Evolutionary conservation across 228 moss, liverwort and hornwort species (phyloP), one percentile per base, ranked within the genome.

Genomic region (Sphagnum fallax): DNA sequence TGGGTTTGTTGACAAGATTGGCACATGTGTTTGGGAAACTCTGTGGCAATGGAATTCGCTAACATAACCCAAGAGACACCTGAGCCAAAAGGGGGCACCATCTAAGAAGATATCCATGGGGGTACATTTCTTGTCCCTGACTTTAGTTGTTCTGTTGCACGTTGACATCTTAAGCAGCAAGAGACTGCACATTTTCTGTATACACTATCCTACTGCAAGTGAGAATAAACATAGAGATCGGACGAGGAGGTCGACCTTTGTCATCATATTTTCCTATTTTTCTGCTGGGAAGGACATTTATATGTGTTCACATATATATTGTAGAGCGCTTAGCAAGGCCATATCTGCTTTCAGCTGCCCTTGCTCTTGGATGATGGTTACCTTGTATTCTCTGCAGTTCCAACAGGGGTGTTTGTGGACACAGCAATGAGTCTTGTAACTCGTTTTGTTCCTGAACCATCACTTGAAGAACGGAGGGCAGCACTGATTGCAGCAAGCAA

Each of bases 1-100:
- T 72, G 89, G 85, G 77, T 92, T 68, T 79, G 77, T 64, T 86
- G 95, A 63, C 59, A 87, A 68, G 95, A 95, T 80, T 85, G 85
- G 47, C 95, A 95, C 67, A 92, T 78, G 65, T 90, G 92, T 57
- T 75, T 90, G 66, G 87, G 81, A 51, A 92, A 95, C 72, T 85
- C 85, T 1, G 74, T 80, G 75, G 92, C 89, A 48, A 66, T 95
- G 77, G 75, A 76, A 5, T 66, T 87, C 71, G 87, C 89, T 48
- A 84, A 77, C 63, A 80, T 95, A 63, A 73, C 80, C 72, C 72
- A 58, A 16, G 73, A 72, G 48, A 82, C 85, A 62, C 67, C 73
- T 59, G 79, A 87, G 52, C 89, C 81, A 50, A 63, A 78, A 68
- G 92, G 92, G 10, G 92, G 92, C 55, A 77, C 61, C 18, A 83